phyloP scores from a whole-genome alignment of 345 rosid genomes.

The Arabidopsis thaliana region TAIR10.1 NC_003070.9:17921001-17921500 shows the following conservation, averaged over 20 bases:
- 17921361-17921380: slow-evolving; percentile 26
- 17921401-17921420: slow-evolving; percentile 30
- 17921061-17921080: slow-evolving; percentile 11
- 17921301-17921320: background rate
- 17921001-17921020: background rate
- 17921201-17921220: too few relatives aligned
- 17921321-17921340: background rate
- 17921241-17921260: background rate
- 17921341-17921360: background rate
- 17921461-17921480: slow-evolving; percentile 32
- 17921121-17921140: background rate
- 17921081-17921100: background rate
- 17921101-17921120: background rate
- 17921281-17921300: background rate
- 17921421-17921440: slow-evolving; percentile 23
- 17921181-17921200: background rate
- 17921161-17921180: slow-evolving; percentile 3
- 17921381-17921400: slow-evolving; percentile 16
- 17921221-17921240: background rate
- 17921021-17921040: background rate
- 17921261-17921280: background rate
- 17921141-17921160: slow-evolving; percentile 30
- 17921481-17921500: background rate
- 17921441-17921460: slow-evolving; percentile 17
- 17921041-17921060: slow-evolving; percentile 8